Evolutionary conservation across 768 basidiomycete species (phyloP).

Genomic region (Suillus subalutaceus): DNA sequence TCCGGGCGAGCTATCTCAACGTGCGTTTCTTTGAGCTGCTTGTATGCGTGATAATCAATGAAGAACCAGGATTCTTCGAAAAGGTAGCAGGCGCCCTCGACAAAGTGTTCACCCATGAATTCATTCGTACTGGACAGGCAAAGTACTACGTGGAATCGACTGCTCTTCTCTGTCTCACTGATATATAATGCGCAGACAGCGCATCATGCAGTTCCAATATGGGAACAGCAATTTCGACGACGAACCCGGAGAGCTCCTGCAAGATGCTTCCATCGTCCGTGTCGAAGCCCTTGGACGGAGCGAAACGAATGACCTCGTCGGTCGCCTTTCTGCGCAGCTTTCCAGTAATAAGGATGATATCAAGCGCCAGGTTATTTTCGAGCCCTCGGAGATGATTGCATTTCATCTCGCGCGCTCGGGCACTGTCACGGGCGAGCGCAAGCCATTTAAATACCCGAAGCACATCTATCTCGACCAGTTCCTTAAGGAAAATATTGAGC

Average conservation of each 20-base stretch:
- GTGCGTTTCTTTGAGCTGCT: conserved; percentile 29
- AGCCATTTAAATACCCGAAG: conserved; percentile 61
- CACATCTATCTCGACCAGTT: conserved; percentile 76
- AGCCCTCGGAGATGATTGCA: conserved; percentile 63
- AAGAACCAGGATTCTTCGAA: conserved; percentile 50
- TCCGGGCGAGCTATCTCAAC: conserved; percentile 46
- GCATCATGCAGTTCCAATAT: conserved; percentile 61
- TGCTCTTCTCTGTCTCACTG: background rate
- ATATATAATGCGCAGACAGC: conserved; percentile 29
- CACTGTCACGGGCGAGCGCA: conserved; percentile 28
- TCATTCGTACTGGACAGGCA: conserved; percentile 34
- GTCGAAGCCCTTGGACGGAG: conserved; percentile 47
- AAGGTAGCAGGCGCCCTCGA: conserved; percentile 49
- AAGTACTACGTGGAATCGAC: conserved; percentile 30
- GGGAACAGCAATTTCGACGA: conserved; percentile 43
- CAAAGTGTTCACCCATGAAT: conserved; percentile 41
- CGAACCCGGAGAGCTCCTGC: conserved; percentile 32
- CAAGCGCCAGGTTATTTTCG: conserved; percentile 59
- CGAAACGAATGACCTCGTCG: conserved; percentile 58
- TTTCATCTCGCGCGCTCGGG: conserved; percentile 50
- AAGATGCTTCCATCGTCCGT: conserved; percentile 50
- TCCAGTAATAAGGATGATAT: conserved; percentile 28
- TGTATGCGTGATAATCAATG: background rate
- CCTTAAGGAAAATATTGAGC: conserved; percentile 55
- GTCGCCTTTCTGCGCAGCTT: conserved; percentile 44